Conservation (phyloP, 768 basidiomycete species). For the Xanthoconium purpureum region DNA sequence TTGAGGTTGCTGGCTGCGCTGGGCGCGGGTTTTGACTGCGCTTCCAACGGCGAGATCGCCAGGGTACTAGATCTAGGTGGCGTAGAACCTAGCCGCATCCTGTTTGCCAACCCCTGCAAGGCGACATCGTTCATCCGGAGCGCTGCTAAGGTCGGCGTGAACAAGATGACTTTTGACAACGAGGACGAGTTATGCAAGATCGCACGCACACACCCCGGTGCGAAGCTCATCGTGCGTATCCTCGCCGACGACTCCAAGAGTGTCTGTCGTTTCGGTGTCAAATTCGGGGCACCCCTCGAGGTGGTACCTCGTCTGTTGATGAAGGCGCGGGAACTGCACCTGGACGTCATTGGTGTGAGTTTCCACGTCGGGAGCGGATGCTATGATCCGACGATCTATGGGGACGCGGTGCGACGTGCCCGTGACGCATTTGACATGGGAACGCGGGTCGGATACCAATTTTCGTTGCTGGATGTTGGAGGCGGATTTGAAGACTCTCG, state of each 20-base stretch:
- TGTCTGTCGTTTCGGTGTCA: constrained; percentile 88
- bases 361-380: constrained; percentile 99
- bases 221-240: constrained; percentile 90
- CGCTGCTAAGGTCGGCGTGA: constrained; percentile 74
- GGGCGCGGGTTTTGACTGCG: constrained; percentile 95
- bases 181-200: constrained; percentile 94
- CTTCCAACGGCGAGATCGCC: constrained; percentile 89
- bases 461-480: constrained; percentile 87
- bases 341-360: constrained; percentile 91
- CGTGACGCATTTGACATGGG: constrained; percentile 87
- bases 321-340: constrained; percentile 71
- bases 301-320: constrained; percentile 76
- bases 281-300: constrained; percentile 89
- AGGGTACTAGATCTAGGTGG: constrained; percentile 73
- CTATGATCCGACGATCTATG: constrained; percentile 87
- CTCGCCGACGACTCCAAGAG: constrained; percentile 97
- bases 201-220: constrained; percentile 70
- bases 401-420: constrained; percentile 84
- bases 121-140: constrained; percentile 88
- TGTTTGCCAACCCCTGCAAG: constrained; percentile 99
- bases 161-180: constrained; percentile 98
- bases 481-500: constrained; percentile 92
- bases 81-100: constrained; percentile 77
- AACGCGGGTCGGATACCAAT: constrained; percentile 71
- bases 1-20: constrained; percentile 85